These are phyloP conservation scores for Parsonsia alboflavescens DNA, from an alignment of 257 asterid species.

Conservation along the genomic window DNA sequence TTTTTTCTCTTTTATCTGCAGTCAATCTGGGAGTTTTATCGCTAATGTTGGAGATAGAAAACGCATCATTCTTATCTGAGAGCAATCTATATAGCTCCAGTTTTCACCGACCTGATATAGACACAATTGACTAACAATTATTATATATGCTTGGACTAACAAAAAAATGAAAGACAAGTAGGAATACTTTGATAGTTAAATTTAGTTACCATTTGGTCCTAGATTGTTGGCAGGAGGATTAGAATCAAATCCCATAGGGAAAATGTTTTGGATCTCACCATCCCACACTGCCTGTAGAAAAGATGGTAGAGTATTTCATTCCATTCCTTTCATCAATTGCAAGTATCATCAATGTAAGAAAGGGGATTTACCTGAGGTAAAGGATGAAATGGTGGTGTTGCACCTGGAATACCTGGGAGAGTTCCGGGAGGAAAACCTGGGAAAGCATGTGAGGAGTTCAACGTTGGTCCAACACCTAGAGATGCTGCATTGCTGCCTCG, in stretches of 20 bases:
- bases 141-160: background rate
- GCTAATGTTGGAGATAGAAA: conserved; percentile 25
- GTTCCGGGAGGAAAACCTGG: conserved; percentile 51
- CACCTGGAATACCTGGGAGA: conserved; percentile 33
- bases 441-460: conserved; percentile 46
- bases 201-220: conserved; percentile 57
- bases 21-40: conserved; percentile 23
- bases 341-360: background rate
- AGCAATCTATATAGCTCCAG: conserved; percentile 38
- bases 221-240: conserved; percentile 40
- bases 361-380: conserved; percentile 48
- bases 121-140: background rate
- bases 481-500: conserved; percentile 38
- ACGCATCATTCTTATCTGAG: conserved; percentile 6
- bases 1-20: conserved; percentile 30
- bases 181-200: background rate
- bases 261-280: conserved; percentile 55
- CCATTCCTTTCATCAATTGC: background rate
- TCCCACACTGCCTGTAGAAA: conserved; percentile 54
- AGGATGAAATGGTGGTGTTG: conserved; percentile 43
- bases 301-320: background rate
- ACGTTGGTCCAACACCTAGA: conserved; percentile 44
- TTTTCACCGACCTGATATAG: conserved; percentile 42
- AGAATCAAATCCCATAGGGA: conserved; percentile 68
- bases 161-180: background rate